These are phyloP conservation scores for Ananas comosus DNA, from an alignment of 176 grass and related monocot genomes.

Conservation along the genomic window DNA sequence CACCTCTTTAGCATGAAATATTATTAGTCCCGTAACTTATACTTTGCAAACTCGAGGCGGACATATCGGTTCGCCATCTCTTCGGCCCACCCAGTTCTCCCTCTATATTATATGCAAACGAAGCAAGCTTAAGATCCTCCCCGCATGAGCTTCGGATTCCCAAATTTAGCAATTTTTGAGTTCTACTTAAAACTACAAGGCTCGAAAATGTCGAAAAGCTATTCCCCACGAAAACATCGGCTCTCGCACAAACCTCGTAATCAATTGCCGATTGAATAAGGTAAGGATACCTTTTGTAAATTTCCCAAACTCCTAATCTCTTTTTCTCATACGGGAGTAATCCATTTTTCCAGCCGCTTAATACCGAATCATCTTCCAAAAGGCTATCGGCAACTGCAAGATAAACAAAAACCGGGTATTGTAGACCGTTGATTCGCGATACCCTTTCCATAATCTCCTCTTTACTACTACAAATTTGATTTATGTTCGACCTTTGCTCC, in stretches of 20 bases:
- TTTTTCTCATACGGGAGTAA: conserved; percentile 88
- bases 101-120: conserved; percentile 81
- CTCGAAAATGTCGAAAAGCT: conserved; percentile 98
- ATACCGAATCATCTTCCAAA: conserved; percentile 77
- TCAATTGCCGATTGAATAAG: conserved; percentile 98
- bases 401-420: conserved; percentile 62
- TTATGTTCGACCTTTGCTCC: conserved; percentile 55
- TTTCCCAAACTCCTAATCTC: conserved; percentile 65
- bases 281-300: conserved; percentile 70
- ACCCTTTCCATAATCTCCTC: conserved; percentile 84
- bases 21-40: conserved; percentile 86
- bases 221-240: conserved; percentile 84
- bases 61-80: conserved; percentile 87
- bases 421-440: conserved; percentile 61
- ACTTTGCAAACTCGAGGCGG: conserved; percentile 50
- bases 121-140: conserved; percentile 33
- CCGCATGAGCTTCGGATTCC: conserved; percentile 59
- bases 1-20: conserved; percentile 55
- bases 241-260: conserved; percentile 81
- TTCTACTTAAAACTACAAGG: conserved; percentile 76
- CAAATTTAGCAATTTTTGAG: conserved; percentile 52
- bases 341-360: conserved; percentile 84
- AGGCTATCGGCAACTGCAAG: conserved; percentile 94
- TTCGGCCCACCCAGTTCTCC: conserved; percentile 44
- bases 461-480: conserved; percentile 95